Conservation (phyloP, 169 alveolate genomes). For the Plasmodium sp. region DNA sequence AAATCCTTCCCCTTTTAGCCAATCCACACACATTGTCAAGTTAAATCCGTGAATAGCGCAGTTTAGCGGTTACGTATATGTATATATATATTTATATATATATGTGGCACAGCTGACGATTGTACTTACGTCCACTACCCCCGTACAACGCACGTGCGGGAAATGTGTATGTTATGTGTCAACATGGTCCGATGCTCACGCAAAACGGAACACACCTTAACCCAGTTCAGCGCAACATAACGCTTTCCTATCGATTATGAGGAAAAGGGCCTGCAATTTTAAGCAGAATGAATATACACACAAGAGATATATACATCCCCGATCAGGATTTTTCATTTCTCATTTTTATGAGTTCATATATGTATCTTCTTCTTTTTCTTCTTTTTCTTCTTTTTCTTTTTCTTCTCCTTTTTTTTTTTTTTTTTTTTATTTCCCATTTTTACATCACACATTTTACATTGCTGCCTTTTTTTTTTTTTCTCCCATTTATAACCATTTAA, state of each 20-base stretch:
- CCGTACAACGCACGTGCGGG: not conserved
- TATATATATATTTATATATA: not conserved
- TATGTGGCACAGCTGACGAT: not conserved
- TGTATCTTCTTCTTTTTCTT: not conserved
- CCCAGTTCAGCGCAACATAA: not conserved
- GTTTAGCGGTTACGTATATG: not conserved
- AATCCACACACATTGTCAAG: not conserved
- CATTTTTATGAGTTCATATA: slow-evolving; percentile 5
- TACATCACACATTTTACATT: not conserved
- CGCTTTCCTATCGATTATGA: not conserved
- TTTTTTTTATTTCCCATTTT: not conserved
- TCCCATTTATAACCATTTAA: not conserved
- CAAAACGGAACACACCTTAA: not conserved
- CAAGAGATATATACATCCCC: not conserved
- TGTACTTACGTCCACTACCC: not conserved
- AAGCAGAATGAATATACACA: not conserved
- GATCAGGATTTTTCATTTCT: not conserved
- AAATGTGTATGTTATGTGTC: not conserved
- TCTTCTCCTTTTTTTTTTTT: not conserved
- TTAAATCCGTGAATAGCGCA: not conserved
- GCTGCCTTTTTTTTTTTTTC: not conserved
- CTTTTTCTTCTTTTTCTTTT: too few species aligned
- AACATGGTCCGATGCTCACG: not conserved
- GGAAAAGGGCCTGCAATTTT: not conserved
- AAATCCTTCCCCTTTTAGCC: not conserved